Evolutionary conservation across 306 rosid species (phyloP), one percentile per base, ranked within the genome.

Genomic region (Begonia peltatifolia): DNA sequence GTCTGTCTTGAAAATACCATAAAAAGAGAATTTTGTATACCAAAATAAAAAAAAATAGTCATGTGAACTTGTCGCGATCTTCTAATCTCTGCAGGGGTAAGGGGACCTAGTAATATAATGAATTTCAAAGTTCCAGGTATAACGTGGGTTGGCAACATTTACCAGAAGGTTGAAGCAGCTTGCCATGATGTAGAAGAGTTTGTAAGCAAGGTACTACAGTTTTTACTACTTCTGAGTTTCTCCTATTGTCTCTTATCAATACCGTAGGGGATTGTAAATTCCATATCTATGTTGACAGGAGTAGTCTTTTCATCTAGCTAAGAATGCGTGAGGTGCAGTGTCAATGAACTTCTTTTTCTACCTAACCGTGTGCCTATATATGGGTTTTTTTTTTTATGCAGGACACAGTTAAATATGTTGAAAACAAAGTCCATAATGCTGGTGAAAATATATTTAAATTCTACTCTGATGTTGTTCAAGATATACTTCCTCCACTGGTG

Each of bases 171-270:
- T 64, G 97, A 90, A 90, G 76, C 75, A 52, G 84, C 71, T 54
- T 74, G 95, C 67, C 87, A 79, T 14, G 97, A 83, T 67, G 94
- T 80, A 58, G 88, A 82, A 70, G 80, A 65, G 57, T 66, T 77
- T 56, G 84, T 79, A 25, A 67, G 62, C 51, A 77, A 85, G 94
- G 97, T 89, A 57, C 60, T 35, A 23, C 16, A n/a, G 43, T 46
- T 14, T 2, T 53, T 68, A 16, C 47, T 52, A 6, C 2, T 47
- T 41, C 59, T 52, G 42, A 3, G 52, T 17, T 14, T 55, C 12
- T 47, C 9, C 47, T 59, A 36, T 38, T 30, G n/a, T 41, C 50
- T 15, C 41, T 8, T 50, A 49, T 20, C 49, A 41, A 16, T 38
- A 50, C 12, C 11, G 13, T 49, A 22, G 17, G 41, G 10, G 14